Evolutionary conservation across 2,329 filamentous ascomycete species (phyloP).

Genomic region (Phoma sp.): DNA sequence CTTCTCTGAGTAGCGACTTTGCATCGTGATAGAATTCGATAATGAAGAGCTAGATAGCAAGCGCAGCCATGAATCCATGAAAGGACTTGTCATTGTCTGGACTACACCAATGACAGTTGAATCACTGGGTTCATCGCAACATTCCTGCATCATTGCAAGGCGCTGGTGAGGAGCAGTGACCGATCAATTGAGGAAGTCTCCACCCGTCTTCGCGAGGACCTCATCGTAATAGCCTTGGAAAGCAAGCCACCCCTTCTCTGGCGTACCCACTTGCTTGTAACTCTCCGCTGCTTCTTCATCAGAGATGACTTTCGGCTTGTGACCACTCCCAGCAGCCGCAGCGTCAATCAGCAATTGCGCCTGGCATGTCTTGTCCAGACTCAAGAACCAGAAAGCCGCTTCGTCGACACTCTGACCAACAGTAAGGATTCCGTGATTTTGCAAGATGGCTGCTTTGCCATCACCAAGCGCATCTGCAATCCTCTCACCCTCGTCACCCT

Average conservation of each 20-base stretch:
- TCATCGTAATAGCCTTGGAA: conserved; percentile 63
- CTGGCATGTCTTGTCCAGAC: conserved; percentile 54
- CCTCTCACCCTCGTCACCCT: conserved; percentile 52
- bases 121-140: no score
- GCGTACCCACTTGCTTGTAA: conserved; percentile 52
- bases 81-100: no score
- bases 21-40: no score
- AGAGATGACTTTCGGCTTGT: conserved; percentile 50
- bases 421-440: conserved; percentile 50
- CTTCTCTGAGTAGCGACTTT: no score
- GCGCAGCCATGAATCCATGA: no score
- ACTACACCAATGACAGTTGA: no score
- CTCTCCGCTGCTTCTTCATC: conserved; percentile 50
- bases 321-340: conserved; percentile 43
- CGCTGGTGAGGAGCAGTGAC: no score
- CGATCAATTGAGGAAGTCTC: conserved; percentile 53
- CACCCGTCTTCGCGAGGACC: conserved; percentile 57
- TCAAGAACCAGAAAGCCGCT: conserved; percentile 55
- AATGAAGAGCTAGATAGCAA: no score
- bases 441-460: conserved; percentile 47
- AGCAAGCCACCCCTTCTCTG: conserved; percentile 60
- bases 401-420: conserved; percentile 51
- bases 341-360: conserved; percentile 54
- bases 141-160: no score
- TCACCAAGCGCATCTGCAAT: conserved; percentile 48